Evolutionary conservation across 768 basidiomycete species (phyloP).

Genomic region (Pilatotrama ljubarskyi): DNA sequence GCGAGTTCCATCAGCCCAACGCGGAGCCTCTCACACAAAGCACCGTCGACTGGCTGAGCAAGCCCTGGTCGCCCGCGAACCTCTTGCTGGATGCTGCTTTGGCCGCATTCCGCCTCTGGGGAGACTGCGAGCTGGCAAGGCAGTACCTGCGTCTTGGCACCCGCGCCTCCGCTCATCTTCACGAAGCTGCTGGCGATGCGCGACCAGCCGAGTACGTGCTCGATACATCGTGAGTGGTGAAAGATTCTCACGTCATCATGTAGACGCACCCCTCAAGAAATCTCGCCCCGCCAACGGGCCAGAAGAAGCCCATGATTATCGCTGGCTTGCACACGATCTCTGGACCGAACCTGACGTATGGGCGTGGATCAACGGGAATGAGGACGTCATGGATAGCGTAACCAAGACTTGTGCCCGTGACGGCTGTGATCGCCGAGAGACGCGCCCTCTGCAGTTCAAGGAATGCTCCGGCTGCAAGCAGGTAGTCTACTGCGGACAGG

Average conservation of each 20-base stretch:
- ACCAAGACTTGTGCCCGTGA: conserved; percentile 36
- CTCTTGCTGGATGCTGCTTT: conserved; percentile 40
- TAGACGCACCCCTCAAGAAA: conserved; percentile 24
- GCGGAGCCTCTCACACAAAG: conserved; percentile 8
- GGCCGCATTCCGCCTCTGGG: conserved; percentile 41
- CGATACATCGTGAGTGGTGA: not conserved
- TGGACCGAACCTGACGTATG: conserved; percentile 43
- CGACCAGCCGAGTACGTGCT: conserved; percentile 36
- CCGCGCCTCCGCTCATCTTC: conserved; percentile 34
- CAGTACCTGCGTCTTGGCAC: conserved; percentile 42
- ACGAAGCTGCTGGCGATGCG: conserved; percentile 39
- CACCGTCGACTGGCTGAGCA: not conserved
- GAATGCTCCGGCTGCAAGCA: conserved; percentile 39
- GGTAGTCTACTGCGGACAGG: conserved; percentile 29
- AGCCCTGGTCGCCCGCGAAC: not conserved
- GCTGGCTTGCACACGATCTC: conserved; percentile 43
- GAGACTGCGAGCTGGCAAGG: conserved; percentile 38
- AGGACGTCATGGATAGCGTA: conserved; percentile 32
- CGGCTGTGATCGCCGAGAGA: conserved; percentile 36
- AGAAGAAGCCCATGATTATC: conserved; percentile 47
- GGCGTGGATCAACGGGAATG: conserved; percentile 40
- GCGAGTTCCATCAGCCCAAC: conserved; percentile 8
- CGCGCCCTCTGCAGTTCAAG: conserved; percentile 37
- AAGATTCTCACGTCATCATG: not conserved
- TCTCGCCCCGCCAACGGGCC: conserved; percentile 35